Evolutionary conservation across 208 protist species (phyloP).

Genomic region (Acanthamoeba lenticulata): DNA sequence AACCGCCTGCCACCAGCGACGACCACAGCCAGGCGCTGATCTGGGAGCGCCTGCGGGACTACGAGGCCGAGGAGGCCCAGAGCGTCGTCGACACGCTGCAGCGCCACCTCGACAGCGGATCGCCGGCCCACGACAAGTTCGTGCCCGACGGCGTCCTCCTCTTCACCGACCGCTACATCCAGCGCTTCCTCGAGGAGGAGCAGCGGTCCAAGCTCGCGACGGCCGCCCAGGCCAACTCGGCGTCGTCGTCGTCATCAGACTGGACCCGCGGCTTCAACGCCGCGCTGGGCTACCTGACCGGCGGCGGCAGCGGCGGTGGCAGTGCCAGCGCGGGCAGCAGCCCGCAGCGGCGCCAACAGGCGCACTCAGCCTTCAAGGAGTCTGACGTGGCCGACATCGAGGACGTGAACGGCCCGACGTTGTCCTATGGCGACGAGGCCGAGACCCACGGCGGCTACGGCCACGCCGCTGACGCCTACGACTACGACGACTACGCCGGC

Average conservation of each 20-base stretch:
- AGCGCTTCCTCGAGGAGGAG: neutral
- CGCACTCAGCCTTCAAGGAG: no score
- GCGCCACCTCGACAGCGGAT: neutral
- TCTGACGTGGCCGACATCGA: neutral
- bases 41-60: neutral
- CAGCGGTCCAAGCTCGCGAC: no score
- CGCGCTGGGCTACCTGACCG: neutral
- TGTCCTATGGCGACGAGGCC: no score
- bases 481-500: neutral
- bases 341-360: no score
- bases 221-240: no score
- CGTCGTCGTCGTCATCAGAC: neutral
- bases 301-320: neutral
- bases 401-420: neutral
- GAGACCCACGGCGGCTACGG: neutral
- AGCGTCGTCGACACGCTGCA: neutral
- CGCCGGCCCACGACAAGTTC: neutral
- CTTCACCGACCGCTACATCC: constrained; percentile 4
- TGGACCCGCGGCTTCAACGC: neutral
- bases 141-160: neutral
- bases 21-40: neutral
- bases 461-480: neutral
- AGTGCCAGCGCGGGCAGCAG: no score
- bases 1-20: neutral
- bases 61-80: neutral